A percentile compares a stretch with the other conserved stretches of the same genome.
Conservation (phyloP, 495 filamentous ascomycete genomes). For the Neurospora discreta region DNA sequence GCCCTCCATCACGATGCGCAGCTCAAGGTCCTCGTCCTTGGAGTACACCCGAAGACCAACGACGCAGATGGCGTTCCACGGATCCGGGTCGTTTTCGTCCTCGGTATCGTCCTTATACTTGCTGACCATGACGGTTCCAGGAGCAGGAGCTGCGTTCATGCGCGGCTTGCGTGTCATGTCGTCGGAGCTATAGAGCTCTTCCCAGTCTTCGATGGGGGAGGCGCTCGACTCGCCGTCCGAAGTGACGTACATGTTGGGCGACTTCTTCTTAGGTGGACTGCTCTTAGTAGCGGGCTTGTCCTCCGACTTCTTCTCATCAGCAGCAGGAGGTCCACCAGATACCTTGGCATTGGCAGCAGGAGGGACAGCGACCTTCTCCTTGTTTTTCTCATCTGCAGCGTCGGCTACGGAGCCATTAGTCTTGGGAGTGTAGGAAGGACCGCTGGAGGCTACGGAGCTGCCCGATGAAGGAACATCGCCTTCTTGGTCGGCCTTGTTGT, state of each 20-base stretch:
- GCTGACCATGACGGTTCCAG: conserved; percentile 20
- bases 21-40: conserved; percentile 34
- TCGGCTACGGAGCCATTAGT: conserved; percentile 14
- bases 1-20: conserved; percentile 38
- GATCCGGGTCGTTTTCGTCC: conserved; percentile 35
- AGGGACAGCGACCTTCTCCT: conserved; percentile 23
- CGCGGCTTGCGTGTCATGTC: conserved; percentile 40
- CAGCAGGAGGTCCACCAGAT: conserved; percentile 15
- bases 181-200: conserved; percentile 37
- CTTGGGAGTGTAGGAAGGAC: conserved; percentile 21
- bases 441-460: conserved; percentile 14
- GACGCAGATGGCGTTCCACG: conserved; percentile 42
- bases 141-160: conserved; percentile 18
- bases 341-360: conserved; percentile 7
- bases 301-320: neutral
- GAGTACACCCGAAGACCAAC: conserved; percentile 40
- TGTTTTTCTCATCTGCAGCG: conserved; percentile 10
- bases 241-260: conserved; percentile 19
- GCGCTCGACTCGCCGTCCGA: conserved; percentile 38
- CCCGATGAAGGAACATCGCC: conserved; percentile 3
- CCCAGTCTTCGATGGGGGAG: conserved; percentile 40
- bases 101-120: conserved; percentile 31
- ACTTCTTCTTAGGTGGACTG: conserved; percentile 7
- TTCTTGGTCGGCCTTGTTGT: conserved; percentile 2
- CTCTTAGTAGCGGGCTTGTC: conserved; percentile 1